phyloP scores from a whole-genome alignment of 495 filamentous ascomycete species.

The Astrocystis sublimbata region DNA sequence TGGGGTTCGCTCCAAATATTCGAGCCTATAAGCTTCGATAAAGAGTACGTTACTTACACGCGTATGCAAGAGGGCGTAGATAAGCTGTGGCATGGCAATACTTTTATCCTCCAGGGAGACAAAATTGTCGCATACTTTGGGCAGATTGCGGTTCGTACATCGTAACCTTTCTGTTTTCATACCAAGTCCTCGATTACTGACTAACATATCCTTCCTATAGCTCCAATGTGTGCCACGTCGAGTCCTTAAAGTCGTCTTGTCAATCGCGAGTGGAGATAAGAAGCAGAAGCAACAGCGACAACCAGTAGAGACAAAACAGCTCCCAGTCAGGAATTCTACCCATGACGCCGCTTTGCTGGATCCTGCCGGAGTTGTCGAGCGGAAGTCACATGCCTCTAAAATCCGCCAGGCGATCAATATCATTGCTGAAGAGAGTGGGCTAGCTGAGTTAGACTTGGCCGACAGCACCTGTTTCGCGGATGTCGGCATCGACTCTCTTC shows the following conservation, averaged over 20 bases:
- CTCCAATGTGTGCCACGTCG: constrained; percentile 19
- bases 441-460: constrained; percentile 42
- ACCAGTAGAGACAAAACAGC: not conserved
- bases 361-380: not conserved
- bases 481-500: constrained; percentile 45
- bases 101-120: constrained; percentile 15
- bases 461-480: constrained; percentile 41
- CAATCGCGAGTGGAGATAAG: not conserved
- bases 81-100: constrained; percentile 41
- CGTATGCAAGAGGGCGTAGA: constrained; percentile 45
- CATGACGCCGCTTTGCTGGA: not conserved
- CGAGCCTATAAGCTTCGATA: constrained; percentile 51
- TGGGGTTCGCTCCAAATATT: constrained; percentile 61
- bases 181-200: not conserved
- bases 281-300: not conserved
- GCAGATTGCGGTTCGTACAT: not conserved
- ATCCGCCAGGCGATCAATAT: constrained; percentile 20
- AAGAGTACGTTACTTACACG: constrained; percentile 58
- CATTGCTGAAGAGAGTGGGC: constrained; percentile 48
- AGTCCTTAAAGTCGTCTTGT: constrained; percentile 25
- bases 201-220: not conserved
- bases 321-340: not conserved
- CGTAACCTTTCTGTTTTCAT: not conserved
- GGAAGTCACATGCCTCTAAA: not conserved
- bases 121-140: not conserved